phyloP scores from a whole-genome alignment of 176 grass and related monocot genomes.

The Pontederia crassipes region DNA sequence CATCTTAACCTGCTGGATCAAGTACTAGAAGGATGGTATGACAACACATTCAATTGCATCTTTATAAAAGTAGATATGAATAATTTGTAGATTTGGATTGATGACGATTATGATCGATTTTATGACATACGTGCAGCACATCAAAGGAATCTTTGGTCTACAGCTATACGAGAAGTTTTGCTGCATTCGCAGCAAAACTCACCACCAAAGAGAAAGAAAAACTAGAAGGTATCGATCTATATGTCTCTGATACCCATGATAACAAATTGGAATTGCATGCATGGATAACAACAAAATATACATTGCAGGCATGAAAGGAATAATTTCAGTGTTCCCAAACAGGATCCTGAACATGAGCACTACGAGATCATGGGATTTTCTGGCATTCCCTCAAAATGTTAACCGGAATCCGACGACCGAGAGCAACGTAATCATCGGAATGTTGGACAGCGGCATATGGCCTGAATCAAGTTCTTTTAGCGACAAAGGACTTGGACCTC shows the following conservation, averaged over 20 bases:
- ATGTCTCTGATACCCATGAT: not conserved
- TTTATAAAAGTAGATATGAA: not conserved
- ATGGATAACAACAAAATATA: not conserved
- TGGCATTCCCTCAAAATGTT: slow-evolving; percentile 3
- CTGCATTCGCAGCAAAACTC: slow-evolving; percentile 29
- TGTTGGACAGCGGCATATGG: slow-evolving; percentile 42
- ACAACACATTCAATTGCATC: not conserved
- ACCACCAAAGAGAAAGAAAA: not conserved
- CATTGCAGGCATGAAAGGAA: slow-evolving; percentile 18
- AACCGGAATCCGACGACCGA: slow-evolving; percentile 5
- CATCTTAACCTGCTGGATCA: slow-evolving; percentile 19
- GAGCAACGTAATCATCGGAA: slow-evolving; percentile 32
- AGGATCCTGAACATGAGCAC: slow-evolving; percentile 12
- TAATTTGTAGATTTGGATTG: not conserved
- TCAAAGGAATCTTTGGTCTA: slow-evolving; percentile 23
- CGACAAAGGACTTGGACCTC: slow-evolving; percentile 21
- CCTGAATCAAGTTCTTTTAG: slow-evolving; percentile 30
- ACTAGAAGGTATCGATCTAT: slow-evolving; percentile 25
- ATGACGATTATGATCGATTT: not conserved
- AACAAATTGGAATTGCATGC: not conserved
- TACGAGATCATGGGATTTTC: slow-evolving; percentile 51
- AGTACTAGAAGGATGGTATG: slow-evolving; percentile 23
- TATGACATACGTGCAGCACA: slow-evolving; percentile 13
- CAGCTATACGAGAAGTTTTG: slow-evolving; percentile 32
- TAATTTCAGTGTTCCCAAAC: slow-evolving; percentile 31